Evolutionary conservation across 352 stramenopile genomes (phyloP), one percentile per base, ranked within the genome.

Genomic region (Peronospora destructor): DNA sequence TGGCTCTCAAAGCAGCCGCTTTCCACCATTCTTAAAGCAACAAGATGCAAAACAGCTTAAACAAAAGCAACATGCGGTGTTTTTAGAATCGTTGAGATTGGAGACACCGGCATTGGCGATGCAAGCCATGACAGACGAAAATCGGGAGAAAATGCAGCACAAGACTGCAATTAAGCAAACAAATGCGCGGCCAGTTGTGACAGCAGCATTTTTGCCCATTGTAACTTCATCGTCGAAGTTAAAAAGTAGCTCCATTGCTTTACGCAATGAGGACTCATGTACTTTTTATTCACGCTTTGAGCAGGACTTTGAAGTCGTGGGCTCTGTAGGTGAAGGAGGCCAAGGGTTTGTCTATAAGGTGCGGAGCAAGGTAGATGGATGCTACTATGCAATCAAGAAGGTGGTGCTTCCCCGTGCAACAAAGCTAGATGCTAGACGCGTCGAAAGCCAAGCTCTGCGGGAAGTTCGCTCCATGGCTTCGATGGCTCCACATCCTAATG

Each of bases 321-420:
- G 70, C 0, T 75, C 66, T 38, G 54, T 92, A 12, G 78, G 81
- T 30, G 59, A 85, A 60, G 81, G 81, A 32, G 81, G 81, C 0
- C 81, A 92, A 62, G 81, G 81, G 2, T 72, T 56, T 0, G 81
- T 92, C 25, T 85, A 73, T 49, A 87, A 92, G 49, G 78, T 85
- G 23, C 71, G 73, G 17, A 88, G 73, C 62, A 76, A 76, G 25
- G 61, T 86, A 1, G 81, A 92, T 21, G 76, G 76, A 1, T 82
- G 76, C 36, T 69, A 71, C 7, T 92, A 88, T 47, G 81, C 81
- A 5, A 62, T 92, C 48, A 92, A 92, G 62, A 85, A 87, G 42
- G 78, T 92, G 2, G 49, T 66, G 29, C 52, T 91, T 11, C 66
- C 71, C 23, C 61, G 54, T 6, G 68, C 60, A 4, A 62, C 76